Evolutionary conservation across 441 rosid species (phyloP).

Genomic region (Erodium moschatum): DNA sequence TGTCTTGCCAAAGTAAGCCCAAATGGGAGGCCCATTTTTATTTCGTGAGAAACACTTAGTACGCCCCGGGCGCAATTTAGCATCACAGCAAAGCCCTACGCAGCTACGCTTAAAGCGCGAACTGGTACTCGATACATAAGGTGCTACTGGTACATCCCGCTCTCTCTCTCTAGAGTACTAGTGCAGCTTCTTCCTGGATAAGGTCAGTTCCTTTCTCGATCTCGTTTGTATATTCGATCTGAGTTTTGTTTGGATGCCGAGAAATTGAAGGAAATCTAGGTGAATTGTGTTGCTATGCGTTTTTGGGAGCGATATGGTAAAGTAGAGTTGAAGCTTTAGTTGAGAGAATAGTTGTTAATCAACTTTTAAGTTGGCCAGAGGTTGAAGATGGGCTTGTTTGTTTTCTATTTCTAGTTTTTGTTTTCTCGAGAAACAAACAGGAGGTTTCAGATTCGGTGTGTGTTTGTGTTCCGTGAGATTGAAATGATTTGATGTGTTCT

Average conservation of each 20-base stretch:
- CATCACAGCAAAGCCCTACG: background rate
- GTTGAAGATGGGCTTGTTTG: background rate
- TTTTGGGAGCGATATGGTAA: background rate
- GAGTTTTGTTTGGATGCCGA: background rate
- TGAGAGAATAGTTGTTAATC: background rate
- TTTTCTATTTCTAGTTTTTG: background rate
- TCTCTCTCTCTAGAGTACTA: background rate
- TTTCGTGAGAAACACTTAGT: background rate
- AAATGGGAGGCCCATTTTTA: background rate
- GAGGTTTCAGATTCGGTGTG: background rate
- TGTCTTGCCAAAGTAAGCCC: background rate
- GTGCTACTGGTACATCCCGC: background rate
- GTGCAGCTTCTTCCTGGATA: background rate
- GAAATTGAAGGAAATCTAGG: background rate
- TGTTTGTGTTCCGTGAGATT: background rate
- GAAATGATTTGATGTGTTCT: background rate
- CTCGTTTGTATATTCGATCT: background rate
- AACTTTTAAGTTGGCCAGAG: background rate
- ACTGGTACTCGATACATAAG: background rate
- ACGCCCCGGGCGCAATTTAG: background rate
- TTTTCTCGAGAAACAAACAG: background rate
- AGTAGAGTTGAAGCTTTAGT: background rate
- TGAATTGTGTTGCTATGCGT: no score
- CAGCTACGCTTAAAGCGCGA: background rate
- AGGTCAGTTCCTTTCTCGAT: constrained; percentile 3